A percentile compares a stretch with the other conserved stretches of the same genome.
These are phyloP conservation scores for Phytopythium boreale DNA, from an alignment of 352 stramenopile species.

Conservation along the genomic window DNA sequence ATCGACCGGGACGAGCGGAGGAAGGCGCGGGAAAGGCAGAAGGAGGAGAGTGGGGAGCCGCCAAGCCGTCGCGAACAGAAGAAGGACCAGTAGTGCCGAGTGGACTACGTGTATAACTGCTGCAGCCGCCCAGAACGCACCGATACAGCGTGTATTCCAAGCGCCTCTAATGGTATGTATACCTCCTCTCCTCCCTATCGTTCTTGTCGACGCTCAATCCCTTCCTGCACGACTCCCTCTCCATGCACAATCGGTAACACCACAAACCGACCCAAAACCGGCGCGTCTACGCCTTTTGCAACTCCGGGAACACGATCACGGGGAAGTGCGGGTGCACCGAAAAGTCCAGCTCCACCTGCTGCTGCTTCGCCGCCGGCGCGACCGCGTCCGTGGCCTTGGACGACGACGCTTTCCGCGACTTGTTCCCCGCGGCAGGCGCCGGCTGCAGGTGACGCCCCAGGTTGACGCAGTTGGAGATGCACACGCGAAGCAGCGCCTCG, in stretches of 20 bases:
- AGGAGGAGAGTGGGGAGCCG: not conserved
- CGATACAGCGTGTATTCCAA: not conserved
- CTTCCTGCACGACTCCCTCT: not conserved
- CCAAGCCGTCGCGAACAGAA: constrained; percentile 3
- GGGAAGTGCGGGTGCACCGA: constrained; percentile 69
- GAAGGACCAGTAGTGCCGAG: constrained; percentile 10
- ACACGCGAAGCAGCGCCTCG: constrained; percentile 50
- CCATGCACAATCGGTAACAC: not conserved
- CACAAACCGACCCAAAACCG: no score
- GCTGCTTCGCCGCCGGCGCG: constrained; percentile 5
- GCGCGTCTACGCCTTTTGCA: constrained; percentile 10
- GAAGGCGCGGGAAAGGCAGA: constrained; percentile 16
- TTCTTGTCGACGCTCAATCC: not conserved
- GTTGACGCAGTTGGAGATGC: constrained; percentile 60
- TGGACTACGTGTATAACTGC: not conserved
- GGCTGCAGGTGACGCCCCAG: constrained; percentile 50
- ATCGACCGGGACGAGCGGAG: constrained; percentile 50
- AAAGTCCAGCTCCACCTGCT: constrained; percentile 50
- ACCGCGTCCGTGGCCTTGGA: constrained; percentile 2
- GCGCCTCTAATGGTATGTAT: not conserved
- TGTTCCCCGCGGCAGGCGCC: constrained; percentile 9
- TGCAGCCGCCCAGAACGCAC: not conserved
- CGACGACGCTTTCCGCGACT: constrained; percentile 26
- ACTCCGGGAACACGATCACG: constrained; percentile 38
- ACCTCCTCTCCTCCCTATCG: not conserved